Evolutionary conservation across 1,284 basidiomycete genomes (phyloP), one percentile per base, ranked within the genome.

Genomic region (Mycosarcoma mackinlayi): DNA sequence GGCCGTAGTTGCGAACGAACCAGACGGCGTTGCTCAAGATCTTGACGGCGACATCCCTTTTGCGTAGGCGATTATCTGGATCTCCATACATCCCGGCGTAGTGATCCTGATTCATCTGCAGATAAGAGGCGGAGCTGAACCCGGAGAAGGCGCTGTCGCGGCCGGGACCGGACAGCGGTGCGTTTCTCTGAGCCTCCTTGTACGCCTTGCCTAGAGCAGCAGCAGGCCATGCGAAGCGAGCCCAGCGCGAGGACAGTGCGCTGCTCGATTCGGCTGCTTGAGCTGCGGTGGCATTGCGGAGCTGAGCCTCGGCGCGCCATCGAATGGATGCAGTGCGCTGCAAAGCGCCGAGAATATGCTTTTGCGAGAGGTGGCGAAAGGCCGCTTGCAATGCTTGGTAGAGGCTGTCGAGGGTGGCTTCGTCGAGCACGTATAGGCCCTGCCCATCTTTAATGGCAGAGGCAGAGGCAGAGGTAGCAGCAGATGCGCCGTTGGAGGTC

Each of bases 11-110:
- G 40, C 70, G 65, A 6, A 75, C 76, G 23, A 75, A 71, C 76
- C 76, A 78, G 18, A 75, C 60, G 35, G 76, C 76, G 35, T 78
- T 78, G 61, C 64, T 66, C 9, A 78, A 49, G 31, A 78, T 71
- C 58, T 67, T 71, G 49, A 78, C 50, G 16, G 76, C 76, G 3
- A 78, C 75, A 40, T 78, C 76, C 14, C 76, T 51, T 28, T 78
- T 78, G n/a, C 75, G 61, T 11, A 76, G 49, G 41, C 73, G 60
- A 23, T 66, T 52, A 25, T 70, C 67, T 23, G 42, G 56, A 11
- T 63, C 67, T 0, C 45, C 34, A 41, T 69, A 53, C 21, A 65
- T 41, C 3, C 37, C 38, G 14, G 54, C 10, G 13, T 54, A 59
- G 4, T 52, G 46, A 14, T 64, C 52, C 14, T 50, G 49, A 23